phyloP scores from a whole-genome alignment of 73 alveolate species.

The Paramecium primaurelia region DNA sequence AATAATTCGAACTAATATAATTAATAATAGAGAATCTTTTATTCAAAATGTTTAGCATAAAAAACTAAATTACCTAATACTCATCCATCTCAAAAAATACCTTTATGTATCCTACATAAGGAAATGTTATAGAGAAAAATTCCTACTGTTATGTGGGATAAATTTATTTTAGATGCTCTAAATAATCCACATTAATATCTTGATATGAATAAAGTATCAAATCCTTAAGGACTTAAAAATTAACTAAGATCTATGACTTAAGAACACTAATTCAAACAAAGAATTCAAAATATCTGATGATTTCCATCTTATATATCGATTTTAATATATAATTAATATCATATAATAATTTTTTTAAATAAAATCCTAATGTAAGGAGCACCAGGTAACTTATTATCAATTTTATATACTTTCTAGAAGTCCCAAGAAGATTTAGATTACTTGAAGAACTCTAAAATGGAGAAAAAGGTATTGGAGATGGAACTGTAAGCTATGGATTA shows the following conservation, averaged over 20 bases:
- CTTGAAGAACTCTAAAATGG: conserved; percentile 95
- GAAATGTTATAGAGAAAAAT: background rate
- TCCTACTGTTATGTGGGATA: background rate
- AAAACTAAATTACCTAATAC: background rate
- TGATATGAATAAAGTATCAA: background rate
- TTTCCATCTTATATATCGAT: background rate
- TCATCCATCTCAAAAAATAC: background rate
- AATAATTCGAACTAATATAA: background rate
- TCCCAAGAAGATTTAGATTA: conserved; percentile 96
- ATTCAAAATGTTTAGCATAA: background rate
- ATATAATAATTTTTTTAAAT: background rate
- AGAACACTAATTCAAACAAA: background rate
- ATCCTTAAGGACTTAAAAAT: background rate
- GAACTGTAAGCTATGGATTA: conserved; percentile 93
- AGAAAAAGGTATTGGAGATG: conserved; percentile 91
- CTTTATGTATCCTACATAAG: background rate
- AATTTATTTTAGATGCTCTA: background rate
- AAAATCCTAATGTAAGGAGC: background rate
- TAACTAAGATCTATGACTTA: background rate
- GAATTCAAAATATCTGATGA: background rate
- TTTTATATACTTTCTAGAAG: conserved; percentile 29
- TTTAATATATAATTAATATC: background rate
- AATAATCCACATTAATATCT: background rate
- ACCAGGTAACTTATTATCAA: background rate
- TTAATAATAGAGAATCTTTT: background rate